A percentile compares a stretch with the other conserved stretches of the same genome.
Conservation (phyloP, 345 rosid genomes). For the Stellera chamaejasme region DNA sequence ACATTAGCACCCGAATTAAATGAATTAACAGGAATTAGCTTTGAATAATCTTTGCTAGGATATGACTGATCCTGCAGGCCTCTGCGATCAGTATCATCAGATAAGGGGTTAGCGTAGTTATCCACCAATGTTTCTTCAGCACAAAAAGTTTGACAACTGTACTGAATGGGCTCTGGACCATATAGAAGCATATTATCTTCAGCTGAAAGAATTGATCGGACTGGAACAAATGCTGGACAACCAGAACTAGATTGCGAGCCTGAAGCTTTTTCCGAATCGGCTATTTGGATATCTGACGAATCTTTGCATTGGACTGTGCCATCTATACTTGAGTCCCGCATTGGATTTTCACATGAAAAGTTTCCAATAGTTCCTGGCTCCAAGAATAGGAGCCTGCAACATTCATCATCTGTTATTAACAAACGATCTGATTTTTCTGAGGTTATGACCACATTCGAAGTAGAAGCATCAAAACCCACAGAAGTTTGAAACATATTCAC, state of each 20-base stretch:
- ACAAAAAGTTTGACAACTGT: conserved; percentile 28
- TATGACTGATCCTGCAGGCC: conserved; percentile 41
- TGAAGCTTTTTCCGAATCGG: conserved; percentile 30
- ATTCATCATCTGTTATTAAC: conserved; percentile 80
- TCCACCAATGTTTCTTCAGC: conserved; percentile 39
- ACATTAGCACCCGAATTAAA: conserved; percentile 39
- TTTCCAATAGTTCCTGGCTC: conserved; percentile 38
- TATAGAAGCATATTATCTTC: conserved; percentile 23
- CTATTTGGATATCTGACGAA: conserved; percentile 27
- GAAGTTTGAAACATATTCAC: conserved; percentile 35
- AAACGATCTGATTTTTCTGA: conserved; percentile 38
- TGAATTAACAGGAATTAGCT: conserved; percentile 52
- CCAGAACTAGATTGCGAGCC: conserved; percentile 32
- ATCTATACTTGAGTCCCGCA: conserved; percentile 28
- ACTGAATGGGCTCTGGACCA: conserved; percentile 33
- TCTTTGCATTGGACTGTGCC: conserved; percentile 29
- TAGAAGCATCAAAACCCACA: conserved; percentile 30
- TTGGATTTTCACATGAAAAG: conserved; percentile 32
- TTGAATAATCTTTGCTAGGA: conserved; percentile 44
- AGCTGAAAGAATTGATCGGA: conserved; percentile 24
- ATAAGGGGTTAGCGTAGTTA: conserved; percentile 36
- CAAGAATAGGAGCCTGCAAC: conserved; percentile 67
- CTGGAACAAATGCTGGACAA: conserved; percentile 29
- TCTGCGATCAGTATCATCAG: conserved; percentile 25
- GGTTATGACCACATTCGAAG: conserved; percentile 29